phyloP scores from a whole-genome alignment of 768 basidiomycete species.

The Rhizopogon vesiculosus region DNA sequence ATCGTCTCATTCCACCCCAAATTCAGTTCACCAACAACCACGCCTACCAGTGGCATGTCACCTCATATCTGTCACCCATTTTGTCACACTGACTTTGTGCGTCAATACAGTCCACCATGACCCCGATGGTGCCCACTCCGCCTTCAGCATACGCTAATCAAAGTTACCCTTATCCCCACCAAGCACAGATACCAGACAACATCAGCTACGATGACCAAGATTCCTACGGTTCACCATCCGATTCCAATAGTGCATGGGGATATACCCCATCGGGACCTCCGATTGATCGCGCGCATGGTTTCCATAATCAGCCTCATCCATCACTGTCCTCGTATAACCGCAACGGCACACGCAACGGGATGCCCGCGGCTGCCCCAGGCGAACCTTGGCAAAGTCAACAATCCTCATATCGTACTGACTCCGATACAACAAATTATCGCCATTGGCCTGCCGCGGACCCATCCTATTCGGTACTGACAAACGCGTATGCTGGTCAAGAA shows the following conservation, averaged over 20 bases:
- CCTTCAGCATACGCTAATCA: slow-evolving; percentile 35
- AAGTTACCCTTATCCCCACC: slow-evolving; percentile 40
- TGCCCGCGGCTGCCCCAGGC: slow-evolving; percentile 10
- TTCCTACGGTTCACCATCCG: slow-evolving; percentile 38
- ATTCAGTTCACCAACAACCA: slow-evolving; percentile 36
- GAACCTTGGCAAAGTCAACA: slow-evolving; percentile 20
- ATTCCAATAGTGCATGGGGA: slow-evolving; percentile 50
- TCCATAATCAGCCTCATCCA: slow-evolving; percentile 46
- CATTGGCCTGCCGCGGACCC: slow-evolving; percentile 42
- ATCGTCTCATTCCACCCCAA: slow-evolving; percentile 42
- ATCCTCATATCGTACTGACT: slow-evolving; percentile 22
- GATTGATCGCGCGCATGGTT: slow-evolving; percentile 32
- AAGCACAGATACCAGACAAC: slow-evolving; percentile 34
- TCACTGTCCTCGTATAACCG: slow-evolving; percentile 48
- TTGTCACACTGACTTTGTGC: slow-evolving; percentile 1
- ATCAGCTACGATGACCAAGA: slow-evolving; percentile 37
- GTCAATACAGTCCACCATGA: slow-evolving; percentile 23
- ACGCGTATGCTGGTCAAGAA: slow-evolving; percentile 22
- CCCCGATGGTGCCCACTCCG: slow-evolving; percentile 34
- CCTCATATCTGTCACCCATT: slow-evolving; percentile 24
- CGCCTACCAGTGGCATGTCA: slow-evolving; percentile 36
- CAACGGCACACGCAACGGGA: slow-evolving; percentile 19
- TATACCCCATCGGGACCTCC: slow-evolving; percentile 34
- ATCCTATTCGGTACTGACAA: slow-evolving; percentile 28
- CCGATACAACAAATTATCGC: slow-evolving; percentile 39